Evolutionary conservation across 768 basidiomycete species (phyloP).

Genomic region (Suillus clintonianus): DNA sequence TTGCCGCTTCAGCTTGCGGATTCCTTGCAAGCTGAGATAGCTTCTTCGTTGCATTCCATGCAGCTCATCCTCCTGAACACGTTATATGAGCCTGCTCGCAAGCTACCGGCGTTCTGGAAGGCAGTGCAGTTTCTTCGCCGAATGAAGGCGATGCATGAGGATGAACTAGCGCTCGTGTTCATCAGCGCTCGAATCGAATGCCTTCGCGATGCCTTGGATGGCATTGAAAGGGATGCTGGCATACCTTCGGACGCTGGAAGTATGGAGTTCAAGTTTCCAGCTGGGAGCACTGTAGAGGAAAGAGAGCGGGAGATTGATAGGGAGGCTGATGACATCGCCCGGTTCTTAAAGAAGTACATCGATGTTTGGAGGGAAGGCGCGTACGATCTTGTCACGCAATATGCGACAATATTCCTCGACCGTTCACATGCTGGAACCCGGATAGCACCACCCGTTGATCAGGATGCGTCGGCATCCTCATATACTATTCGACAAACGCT

Average conservation of each 20-base stretch:
- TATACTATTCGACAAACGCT: conserved; percentile 30
- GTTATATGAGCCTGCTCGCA: conserved; percentile 78
- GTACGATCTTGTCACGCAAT: conserved; percentile 91
- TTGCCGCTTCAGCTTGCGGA: conserved; percentile 30
- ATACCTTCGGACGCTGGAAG: conserved; percentile 31
- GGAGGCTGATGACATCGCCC: conserved; percentile 69
- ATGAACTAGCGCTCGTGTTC: conserved; percentile 84
- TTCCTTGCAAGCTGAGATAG: conserved; percentile 67
- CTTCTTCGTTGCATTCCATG: conserved; percentile 66
- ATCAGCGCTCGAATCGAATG: conserved; percentile 71
- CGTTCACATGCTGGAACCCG: conserved; percentile 38
- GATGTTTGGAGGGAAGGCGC: conserved; percentile 92
- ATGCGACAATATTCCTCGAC: conserved; percentile 85
- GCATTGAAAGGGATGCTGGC: conserved; percentile 44
- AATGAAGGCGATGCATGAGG: conserved; percentile 73
- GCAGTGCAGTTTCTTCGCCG: conserved; percentile 84
- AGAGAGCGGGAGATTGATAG: conserved; percentile 51
- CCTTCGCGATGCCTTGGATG: conserved; percentile 58
- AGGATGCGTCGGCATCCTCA: conserved; percentile 8
- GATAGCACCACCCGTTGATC: conserved; percentile 22
- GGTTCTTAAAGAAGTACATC: conserved; percentile 84
- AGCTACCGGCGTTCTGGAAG: conserved; percentile 89
- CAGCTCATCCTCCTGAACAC: conserved; percentile 75
- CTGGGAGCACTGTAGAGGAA: conserved; percentile 26
- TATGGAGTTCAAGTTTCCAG: conserved; percentile 13